Evolutionary conservation across 371 early-diverging fungal species (phyloP), one percentile per base, ranked within the genome.

Genomic region (Syncephalastrum racemosum): DNA sequence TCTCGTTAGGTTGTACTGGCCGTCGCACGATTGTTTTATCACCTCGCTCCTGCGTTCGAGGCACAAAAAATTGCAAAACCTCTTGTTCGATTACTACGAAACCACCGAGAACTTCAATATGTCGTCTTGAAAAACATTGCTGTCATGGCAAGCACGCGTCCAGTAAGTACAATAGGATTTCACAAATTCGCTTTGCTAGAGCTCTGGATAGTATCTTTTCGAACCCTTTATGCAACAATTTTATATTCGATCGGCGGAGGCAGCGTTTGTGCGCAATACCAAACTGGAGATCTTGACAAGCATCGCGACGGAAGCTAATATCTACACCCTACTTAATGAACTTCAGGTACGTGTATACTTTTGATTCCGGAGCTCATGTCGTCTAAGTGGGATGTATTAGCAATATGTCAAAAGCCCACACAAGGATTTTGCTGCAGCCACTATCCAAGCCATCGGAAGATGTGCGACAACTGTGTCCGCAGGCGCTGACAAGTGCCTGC

Each of bases 281-380:
- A 95, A 97, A 67, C 71, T 97, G 50, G 90, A 92, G 23, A 92
- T 96, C 20, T 58, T 96, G 62, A 88, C 87, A 5, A 65, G 78
- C 22, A 72, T 94, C 19, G 90, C 82, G 2, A 77, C 73, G 2
- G 84, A 85, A 56, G 62, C 64, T 42, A 90, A 87, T 69, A 82
- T 83, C 18, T 72, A 71, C 20, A 76, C 77, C 10, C 50, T 82
- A 51, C 62, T 81, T 14, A 64, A 63, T 47, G 82, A 83, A 61
- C 60, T 83, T 12, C 77, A 77, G 61, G 78, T 76, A 61, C n/a
- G n/a, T 31, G 36, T 12, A 12, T 5, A 24, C 16, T 13, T 31
- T 25, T 45, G 18, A 14, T 15, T 4, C 16, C 7, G 10, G 36
- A 31, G 36, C 36, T 31, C 46, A 15, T 43, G 4, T 51, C 27